These are phyloP conservation scores for Lentinus brumalis DNA, from an alignment of 768 basidiomycete genomes.

Conservation along the genomic window DNA sequence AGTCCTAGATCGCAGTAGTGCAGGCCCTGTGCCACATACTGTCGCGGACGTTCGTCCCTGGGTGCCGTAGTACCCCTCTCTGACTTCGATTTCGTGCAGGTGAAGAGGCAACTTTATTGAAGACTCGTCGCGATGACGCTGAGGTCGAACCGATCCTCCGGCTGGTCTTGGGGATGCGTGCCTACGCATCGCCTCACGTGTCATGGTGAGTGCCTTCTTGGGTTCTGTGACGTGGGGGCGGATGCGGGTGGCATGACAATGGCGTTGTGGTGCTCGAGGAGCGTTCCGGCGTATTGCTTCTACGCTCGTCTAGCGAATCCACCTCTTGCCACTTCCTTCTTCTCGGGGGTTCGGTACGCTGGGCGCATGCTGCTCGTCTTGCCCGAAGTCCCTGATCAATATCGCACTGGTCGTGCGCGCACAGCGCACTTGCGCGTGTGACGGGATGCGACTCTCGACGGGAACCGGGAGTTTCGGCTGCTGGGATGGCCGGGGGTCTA, in stretches of 20 bases:
- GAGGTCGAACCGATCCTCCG: too few relatives aligned
- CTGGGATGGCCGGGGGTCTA: slow-evolving; percentile 11
- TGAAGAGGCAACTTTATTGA: too few relatives aligned
- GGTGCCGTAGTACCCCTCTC: background rate
- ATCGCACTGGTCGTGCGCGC: background rate
- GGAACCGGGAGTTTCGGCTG: slow-evolving; percentile 8
- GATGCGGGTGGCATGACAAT: background rate
- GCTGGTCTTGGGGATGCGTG: too few relatives aligned
- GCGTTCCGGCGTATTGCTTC: background rate
- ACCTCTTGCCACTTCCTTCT: background rate
- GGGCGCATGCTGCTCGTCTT: too few relatives aligned
- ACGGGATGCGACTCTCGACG: background rate
- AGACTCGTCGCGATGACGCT: background rate
- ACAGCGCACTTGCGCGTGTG: background rate
- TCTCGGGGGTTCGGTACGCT: too few relatives aligned
- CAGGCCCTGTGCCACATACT: background rate
- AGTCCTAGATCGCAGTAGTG: background rate
- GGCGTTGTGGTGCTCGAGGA: background rate
- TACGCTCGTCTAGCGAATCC: background rate
- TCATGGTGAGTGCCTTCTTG: background rate
- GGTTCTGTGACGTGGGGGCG: background rate
- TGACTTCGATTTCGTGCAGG: background rate
- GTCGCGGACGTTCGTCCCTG: slow-evolving; percentile 3
- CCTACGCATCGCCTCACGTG: too few relatives aligned
- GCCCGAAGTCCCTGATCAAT: background rate